A percentile compares a stretch with the other conserved stretches of the same genome.
These are phyloP conservation scores for Fusarium secorum DNA, from an alignment of 2,329 filamentous ascomycete species.

Conservation along the genomic window DNA sequence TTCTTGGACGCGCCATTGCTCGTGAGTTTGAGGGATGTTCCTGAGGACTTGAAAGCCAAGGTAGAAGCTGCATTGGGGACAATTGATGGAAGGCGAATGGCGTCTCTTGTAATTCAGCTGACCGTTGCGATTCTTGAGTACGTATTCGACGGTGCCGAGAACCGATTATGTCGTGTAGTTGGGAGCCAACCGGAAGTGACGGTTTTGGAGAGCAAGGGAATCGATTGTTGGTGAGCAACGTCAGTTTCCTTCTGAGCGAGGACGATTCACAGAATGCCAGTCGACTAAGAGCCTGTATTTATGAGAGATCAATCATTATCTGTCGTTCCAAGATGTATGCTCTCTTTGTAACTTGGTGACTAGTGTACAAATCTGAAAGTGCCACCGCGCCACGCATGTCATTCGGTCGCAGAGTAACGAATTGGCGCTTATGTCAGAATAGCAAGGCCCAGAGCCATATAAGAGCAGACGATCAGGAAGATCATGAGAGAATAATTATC, in stretches of 20 bases:
- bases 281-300: fast-evolving
- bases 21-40: neutral
- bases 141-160: neutral
- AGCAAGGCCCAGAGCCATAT: too few relatives aligned
- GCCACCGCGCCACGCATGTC: neutral
- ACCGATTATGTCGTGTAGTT: neutral
- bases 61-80: neutral
- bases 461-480: neutral
- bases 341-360: too few relatives aligned
- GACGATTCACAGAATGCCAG: neutral
- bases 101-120: neutral
- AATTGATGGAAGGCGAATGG: neutral
- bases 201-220: neutral
- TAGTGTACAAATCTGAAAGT: neutral
- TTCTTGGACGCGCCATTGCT: neutral
- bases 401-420: neutral
- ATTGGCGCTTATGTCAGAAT: neutral
- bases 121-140: neutral
- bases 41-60: neutral
- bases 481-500: fast-evolving
- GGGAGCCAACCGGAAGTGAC: neutral
- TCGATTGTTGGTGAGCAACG: neutral
- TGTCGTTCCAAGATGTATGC: fast-evolving
- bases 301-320: fast-evolving
- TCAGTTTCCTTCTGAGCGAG: neutral